Base-by-base conservation (phyloP, 192 early-diverging fungal species). In the Coemansia sp. region DNA sequence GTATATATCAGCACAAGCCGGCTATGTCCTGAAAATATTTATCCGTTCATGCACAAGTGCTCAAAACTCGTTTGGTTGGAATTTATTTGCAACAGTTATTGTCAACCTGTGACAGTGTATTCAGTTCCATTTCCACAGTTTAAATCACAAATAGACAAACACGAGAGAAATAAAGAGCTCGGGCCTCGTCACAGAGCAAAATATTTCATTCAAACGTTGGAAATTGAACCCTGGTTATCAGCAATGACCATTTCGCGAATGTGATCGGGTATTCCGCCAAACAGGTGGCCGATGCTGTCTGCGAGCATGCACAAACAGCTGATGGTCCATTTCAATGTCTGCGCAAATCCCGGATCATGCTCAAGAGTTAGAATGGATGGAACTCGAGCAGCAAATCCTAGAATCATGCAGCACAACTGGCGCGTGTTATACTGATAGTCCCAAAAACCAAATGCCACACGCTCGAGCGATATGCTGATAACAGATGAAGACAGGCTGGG, bases 71-170 rank as follows among this genome's bases (percentile, higher is more conserved):
- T n/a, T n/a, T n/a, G n/a, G n/a, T n/a, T n/a, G n/a, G n/a, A n/a
- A n/a, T n/a, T n/a, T n/a, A n/a, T n/a, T 83, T 56, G 45, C 80
- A 75, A 4, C 91, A 90, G 55, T 92, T 89, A 69, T 90, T 84
- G 25, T 84, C 82, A 2, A 81, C 54, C 0, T 67, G 52, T 10
- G 64, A 19, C 57, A 56, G 61, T 50, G 37, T 30, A 31, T 54
- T 54, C 29, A 54, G n/a, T 6, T 54, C 52, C 45, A 48, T 48
- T 48, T 48, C 34, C 25, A 1, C 45, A 48, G 17, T 17, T 17
- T 2, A 36, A 2, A 36, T 11, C 13, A 36, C 34, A 11, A 50
- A 30, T 30, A 50, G 6, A 28, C 2, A 22, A 27, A 50, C 13
- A 28, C 2, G 19, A 27, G 28, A 15, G 1, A 28, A 50, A 28